Base-by-base conservation (phyloP, 352 stramenopile genomes). In the Phytophthora niederhauseri region DNA sequence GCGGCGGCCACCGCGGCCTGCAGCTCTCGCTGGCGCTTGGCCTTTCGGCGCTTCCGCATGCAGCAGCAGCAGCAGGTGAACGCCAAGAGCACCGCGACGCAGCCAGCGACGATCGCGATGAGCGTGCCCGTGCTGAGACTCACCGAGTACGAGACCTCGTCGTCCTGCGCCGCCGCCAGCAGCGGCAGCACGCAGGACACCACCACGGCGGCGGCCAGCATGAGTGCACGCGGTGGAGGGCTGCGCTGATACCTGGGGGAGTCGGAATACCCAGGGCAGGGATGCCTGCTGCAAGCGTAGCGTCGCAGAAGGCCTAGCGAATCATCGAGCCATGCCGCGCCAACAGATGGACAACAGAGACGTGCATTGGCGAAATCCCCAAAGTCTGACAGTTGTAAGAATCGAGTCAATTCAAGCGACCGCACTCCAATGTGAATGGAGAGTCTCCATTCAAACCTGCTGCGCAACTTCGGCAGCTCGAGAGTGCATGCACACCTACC, bases 11-110 rank as follows among this genome's bases (percentile, higher is more conserved):
- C 61, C n/a, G 53, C 61, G 50, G 61, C 51, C 49, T 76, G 30
- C 26, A 67, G 58, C 59, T 72, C 69, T 14, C 53, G 52, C 46
- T 76, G 30, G 26, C 48, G 58, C 26, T 63, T 61, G 45, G 51
- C 50, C 45, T 61, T 68, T 26, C 69, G 64, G 7, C 69, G 58
- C 50, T 68, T 68, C n/a, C 61, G 53, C 45, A 64, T 50, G 69
- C 54, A 76, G 49, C 69, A 76, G 50, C 69, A 76, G 59, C 58
- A 72, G 52, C 36, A 57, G 41, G 72, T 64, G 57, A 76, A 17
- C 55, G 73, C 30, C 58, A 72, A 26, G 11, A 76, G 20, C 38
- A 61, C 52, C 7, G 72, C 53, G 36, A 76, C 31, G 26, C 60
- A 71, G 24, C 64, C 69, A 19, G 19, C 64, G 4, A 68, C 41